phyloP scores from a whole-genome alignment of 148 eudicot species.

The Cornus florida region DNA sequence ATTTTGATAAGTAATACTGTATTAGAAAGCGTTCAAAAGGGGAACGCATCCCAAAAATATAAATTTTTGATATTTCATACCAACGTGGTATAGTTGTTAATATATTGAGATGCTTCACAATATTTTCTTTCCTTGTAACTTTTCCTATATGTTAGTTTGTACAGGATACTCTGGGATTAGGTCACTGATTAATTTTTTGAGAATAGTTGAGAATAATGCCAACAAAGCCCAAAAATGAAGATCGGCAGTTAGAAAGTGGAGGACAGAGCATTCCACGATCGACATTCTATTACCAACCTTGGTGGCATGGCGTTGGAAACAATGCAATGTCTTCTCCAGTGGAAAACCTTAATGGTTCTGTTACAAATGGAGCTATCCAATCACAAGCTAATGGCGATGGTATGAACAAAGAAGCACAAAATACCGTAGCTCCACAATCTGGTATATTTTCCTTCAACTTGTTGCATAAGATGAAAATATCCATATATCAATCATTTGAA shows the following conservation, averaged over 20 bases:
- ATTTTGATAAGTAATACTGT: too few relatives aligned
- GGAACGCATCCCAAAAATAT: not conserved
- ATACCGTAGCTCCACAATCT: conserved; percentile 23
- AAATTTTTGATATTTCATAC: not conserved
- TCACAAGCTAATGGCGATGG: conserved; percentile 33
- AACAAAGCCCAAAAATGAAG: conserved; percentile 33
- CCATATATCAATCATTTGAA: not conserved
- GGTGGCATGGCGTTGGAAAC: conserved; percentile 59
- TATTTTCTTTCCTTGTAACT: not conserved
- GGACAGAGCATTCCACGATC: conserved; percentile 23
- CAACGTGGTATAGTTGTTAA: not conserved
- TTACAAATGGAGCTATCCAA: conserved; percentile 24
- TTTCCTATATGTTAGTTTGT: conserved; percentile 3
- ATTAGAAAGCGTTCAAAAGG: too few relatives aligned
- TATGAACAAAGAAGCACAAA: conserved; percentile 26
- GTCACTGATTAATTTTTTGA: conserved; percentile 1
- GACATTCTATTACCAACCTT: conserved; percentile 46
- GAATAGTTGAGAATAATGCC: conserved; percentile 43
- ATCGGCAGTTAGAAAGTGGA: conserved; percentile 21
- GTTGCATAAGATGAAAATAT: not conserved
- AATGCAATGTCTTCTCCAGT: conserved; percentile 32
- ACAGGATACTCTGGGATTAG: conserved; percentile 6
- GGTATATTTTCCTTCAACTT: conserved; percentile 30
- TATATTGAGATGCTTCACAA: not conserved
- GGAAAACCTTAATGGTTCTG: conserved; percentile 31